Percentiles rank a stretch among this genome's conserved stretches.
phyloP scores from a whole-genome alignment of 129 eudicot genomes.

The Solidago caesia region DNA sequence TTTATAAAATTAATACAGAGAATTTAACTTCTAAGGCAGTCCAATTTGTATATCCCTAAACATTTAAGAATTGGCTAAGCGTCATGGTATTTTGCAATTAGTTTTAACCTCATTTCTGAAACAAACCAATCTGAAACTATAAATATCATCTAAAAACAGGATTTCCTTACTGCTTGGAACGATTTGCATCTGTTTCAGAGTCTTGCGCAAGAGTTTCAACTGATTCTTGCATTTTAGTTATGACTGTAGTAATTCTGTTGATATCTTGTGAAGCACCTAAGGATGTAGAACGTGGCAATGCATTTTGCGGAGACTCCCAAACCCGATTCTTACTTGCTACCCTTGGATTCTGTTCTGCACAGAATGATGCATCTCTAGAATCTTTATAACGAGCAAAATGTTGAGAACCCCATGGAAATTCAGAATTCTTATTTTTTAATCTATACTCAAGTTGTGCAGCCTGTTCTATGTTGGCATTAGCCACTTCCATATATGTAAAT shows the following conservation, averaged over 20 bases:
- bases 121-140: not conserved
- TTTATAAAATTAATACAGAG: not conserved
- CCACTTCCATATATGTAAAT: conserved; percentile 62
- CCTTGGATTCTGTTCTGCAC: conserved; percentile 35
- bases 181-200: conserved; percentile 61
- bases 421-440: conserved; percentile 38
- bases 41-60: not conserved
- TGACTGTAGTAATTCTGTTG: conserved; percentile 43
- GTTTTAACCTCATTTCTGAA: not conserved
- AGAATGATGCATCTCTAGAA: conserved; percentile 36
- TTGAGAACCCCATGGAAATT: conserved; percentile 65
- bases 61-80: not conserved
- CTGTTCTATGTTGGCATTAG: conserved; percentile 46
- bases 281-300: conserved; percentile 28
- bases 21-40: not conserved
- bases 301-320: conserved; percentile 48
- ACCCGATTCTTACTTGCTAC: conserved; percentile 40
- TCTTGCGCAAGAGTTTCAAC: conserved; percentile 53
- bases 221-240: conserved; percentile 52
- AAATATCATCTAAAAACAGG: conserved; percentile 8
- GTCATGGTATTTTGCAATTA: not conserved
- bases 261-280: conserved; percentile 42
- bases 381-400: conserved; percentile 52
- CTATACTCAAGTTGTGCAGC: conserved; percentile 49
- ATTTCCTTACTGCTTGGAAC: conserved; percentile 75